These are phyloP conservation scores for Escallonia herrerae DNA, from an alignment of 129 eudicot species.

Conservation along the genomic window DNA sequence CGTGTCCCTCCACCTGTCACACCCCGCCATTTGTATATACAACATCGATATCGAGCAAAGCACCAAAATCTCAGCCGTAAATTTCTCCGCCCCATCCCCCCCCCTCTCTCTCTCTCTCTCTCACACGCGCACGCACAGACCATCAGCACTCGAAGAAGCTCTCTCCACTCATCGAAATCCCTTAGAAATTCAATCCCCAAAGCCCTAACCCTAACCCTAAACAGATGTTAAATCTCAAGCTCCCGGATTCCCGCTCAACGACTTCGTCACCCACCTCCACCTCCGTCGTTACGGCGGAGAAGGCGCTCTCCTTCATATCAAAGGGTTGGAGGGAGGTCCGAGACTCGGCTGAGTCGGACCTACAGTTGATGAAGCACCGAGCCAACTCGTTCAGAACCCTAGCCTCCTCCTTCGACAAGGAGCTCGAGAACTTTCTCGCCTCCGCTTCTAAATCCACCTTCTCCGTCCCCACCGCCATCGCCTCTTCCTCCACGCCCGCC, in stretches of 20 bases:
- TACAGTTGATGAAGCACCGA: conserved; percentile 64
- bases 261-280: conserved; percentile 25
- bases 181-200: neutral
- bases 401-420: conserved; percentile 63
- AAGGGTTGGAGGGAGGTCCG: conserved; percentile 92
- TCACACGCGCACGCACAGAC: neutral
- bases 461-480: conserved; percentile 47
- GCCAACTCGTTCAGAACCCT: conserved; percentile 78
- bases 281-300: conserved; percentile 65
- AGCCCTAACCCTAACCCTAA: conserved; percentile 2
- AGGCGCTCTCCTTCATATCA: conserved; percentile 73
- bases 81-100: conserved; percentile 19
- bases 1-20: conserved; percentile 6
- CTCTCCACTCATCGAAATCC: neutral
- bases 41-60: too few relatives aligned
- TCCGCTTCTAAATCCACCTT: conserved; percentile 68
- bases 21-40: neutral
- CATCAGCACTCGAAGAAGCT: neutral
- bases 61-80: conserved; percentile 37
- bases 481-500: conserved; percentile 41
- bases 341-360: conserved; percentile 82
- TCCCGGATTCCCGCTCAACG: conserved; percentile 28
- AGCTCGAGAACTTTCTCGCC: conserved; percentile 76
- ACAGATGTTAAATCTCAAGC: conserved; percentile 41
- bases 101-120: neutral